Conservation (phyloP, 345 rosid species). For the Geranium rotundifolium region DNA sequence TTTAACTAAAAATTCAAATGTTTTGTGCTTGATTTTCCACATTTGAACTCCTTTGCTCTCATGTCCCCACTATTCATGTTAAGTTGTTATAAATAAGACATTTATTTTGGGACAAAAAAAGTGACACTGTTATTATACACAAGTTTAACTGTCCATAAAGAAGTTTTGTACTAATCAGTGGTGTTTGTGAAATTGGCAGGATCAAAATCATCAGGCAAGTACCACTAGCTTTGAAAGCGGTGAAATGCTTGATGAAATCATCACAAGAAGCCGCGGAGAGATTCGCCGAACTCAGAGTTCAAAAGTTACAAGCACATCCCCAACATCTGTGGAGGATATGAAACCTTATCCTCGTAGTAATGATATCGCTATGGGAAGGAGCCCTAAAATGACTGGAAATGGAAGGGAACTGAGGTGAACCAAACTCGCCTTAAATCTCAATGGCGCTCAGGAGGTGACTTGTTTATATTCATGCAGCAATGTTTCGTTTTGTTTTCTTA, state of each 20-base stretch:
- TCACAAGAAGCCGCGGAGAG: slow-evolving; percentile 72
- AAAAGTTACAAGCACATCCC: slow-evolving; percentile 40
- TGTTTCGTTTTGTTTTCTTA: too few relatives aligned
- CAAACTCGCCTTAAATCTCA: slow-evolving; percentile 7
- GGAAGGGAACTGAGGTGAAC: slow-evolving; percentile 22
- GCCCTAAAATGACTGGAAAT: slow-evolving; percentile 18
- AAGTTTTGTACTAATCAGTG: background rate
- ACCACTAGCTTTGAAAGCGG: slow-evolving; percentile 21
- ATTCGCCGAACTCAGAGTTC: slow-evolving; percentile 43
- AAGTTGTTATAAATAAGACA: too few relatives aligned
- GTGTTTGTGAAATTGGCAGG: slow-evolving; percentile 19
- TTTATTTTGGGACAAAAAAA: too few relatives aligned
- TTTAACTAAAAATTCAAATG: too few relatives aligned
- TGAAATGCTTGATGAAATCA: slow-evolving; percentile 55
- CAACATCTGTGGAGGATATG: slow-evolving; percentile 22
- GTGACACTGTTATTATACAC: too few relatives aligned
- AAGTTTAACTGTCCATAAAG: too few relatives aligned
- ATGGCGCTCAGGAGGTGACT: too few relatives aligned
- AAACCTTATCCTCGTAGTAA: slow-evolving; percentile 27
- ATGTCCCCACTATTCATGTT: too few relatives aligned
- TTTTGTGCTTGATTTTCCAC: too few relatives aligned
- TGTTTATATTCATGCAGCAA: too few relatives aligned
- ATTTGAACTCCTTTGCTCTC: too few relatives aligned
- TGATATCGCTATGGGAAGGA: slow-evolving; percentile 17
- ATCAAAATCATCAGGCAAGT: slow-evolving; percentile 28